Evolutionary conservation across 441 rosid genomes (phyloP).

Genomic region (Aleurites moluccanus): DNA sequence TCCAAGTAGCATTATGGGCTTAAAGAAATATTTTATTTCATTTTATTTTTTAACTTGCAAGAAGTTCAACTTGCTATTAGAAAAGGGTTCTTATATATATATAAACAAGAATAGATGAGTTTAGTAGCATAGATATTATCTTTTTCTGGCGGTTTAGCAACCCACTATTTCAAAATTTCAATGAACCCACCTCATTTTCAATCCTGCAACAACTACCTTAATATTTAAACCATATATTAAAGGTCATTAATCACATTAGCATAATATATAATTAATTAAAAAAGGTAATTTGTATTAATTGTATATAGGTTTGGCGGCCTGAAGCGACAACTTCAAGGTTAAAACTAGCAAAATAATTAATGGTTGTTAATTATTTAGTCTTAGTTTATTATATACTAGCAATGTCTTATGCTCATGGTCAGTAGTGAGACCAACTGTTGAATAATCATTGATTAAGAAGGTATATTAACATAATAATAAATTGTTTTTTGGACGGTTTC

Average conservation of each 20-base stretch:
- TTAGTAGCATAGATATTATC: conserved; percentile 11
- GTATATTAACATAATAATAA: conserved; percentile 11
- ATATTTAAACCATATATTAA: background rate
- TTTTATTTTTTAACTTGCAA: background rate
- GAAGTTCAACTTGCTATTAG: conserved; percentile 15
- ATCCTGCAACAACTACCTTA: conserved; percentile 25
- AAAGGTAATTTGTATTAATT: background rate
- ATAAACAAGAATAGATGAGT: background rate
- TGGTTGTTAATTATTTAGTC: background rate
- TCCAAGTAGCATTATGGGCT: background rate
- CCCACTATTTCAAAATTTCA: conserved; percentile 4
- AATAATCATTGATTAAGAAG: conserved; percentile 19
- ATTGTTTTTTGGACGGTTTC: conserved; percentile 26
- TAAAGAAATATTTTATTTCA: background rate
- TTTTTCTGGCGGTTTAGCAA: conserved; percentile 14
- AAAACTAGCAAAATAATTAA: conserved; percentile 18
- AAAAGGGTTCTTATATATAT: background rate
- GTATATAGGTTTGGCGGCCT: conserved; percentile 21
- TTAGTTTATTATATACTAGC: background rate
- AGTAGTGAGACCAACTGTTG: conserved; percentile 16
- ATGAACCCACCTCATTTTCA: conserved; percentile 13
- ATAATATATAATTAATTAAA: background rate
- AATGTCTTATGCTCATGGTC: conserved; percentile 26
- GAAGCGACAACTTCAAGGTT: conserved; percentile 31
- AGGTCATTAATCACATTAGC: conserved; percentile 5